Conservation (phyloP, 768 basidiomycete genomes). For the Auricularia cornea region DNA sequence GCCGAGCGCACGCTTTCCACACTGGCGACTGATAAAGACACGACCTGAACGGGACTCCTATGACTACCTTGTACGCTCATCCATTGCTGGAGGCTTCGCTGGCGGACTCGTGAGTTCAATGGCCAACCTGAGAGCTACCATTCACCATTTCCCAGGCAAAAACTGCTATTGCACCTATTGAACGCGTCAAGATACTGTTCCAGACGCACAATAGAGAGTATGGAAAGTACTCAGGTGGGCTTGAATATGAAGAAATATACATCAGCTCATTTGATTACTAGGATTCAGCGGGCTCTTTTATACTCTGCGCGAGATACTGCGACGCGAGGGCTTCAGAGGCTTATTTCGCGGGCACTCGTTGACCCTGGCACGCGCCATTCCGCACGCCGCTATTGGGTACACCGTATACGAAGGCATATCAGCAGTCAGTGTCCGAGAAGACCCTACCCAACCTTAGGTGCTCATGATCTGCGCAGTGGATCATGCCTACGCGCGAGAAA, state of each 20-base stretch:
- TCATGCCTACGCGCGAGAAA: conserved; percentile 75
- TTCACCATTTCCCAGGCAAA: conserved; percentile 54
- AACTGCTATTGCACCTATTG: conserved; percentile 89
- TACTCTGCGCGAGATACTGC: conserved; percentile 23
- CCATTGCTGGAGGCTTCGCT: not conserved
- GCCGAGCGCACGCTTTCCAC: not conserved
- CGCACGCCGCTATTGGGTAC: conserved; percentile 90
- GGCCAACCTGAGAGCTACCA: not conserved
- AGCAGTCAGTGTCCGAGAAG: not conserved
- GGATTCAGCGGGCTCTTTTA: not conserved
- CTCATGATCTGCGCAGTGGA: conserved; percentile 37
- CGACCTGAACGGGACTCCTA: not conserved
- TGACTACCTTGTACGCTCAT: not conserved
- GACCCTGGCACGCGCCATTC: conserved; percentile 88
- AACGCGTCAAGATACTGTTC: conserved; percentile 97
- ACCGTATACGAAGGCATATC: conserved; percentile 43
- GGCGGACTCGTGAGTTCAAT: not conserved
- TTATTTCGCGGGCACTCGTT: conserved; percentile 95
- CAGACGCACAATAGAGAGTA: conserved; percentile 96
- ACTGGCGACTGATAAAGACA: not conserved
- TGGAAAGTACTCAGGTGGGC: conserved; percentile 80
- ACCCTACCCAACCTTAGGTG: not conserved
- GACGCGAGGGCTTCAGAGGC: conserved; percentile 59
- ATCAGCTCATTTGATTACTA: not conserved
- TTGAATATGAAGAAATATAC: conserved; percentile 17